Evolutionary conservation across 352 stramenopile genomes (phyloP).

Genomic region (Pythium biforme): DNA sequence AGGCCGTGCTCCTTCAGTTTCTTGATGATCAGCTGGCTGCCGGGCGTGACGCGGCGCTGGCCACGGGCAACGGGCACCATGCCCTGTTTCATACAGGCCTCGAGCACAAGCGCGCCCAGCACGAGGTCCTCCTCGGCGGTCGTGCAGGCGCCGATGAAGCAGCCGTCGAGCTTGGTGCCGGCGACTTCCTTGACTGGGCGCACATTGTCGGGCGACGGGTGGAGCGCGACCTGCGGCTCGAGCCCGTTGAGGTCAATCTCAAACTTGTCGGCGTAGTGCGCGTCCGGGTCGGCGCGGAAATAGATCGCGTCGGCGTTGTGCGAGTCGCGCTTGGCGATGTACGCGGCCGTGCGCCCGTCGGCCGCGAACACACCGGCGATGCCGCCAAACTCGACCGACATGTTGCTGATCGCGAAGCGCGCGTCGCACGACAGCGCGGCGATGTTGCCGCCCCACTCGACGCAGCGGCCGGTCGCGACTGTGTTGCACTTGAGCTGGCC

Average conservation of each 20-base stretch:
- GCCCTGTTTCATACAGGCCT: constrained; percentile 70
- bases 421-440: constrained; percentile 71
- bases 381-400: constrained; percentile 83
- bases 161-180: constrained; percentile 81
- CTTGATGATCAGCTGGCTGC: constrained; percentile 78
- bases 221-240: constrained; percentile 72
- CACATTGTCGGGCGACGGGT: constrained; percentile 81
- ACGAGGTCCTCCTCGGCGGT: constrained; percentile 82
- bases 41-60: constrained; percentile 76
- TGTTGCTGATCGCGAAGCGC: constrained; percentile 85
- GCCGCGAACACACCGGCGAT: constrained; percentile 84
- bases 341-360: constrained; percentile 72
- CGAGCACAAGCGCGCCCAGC: constrained; percentile 72
- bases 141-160: constrained; percentile 84
- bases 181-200: constrained; percentile 62
- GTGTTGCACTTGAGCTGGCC: constrained; percentile 87
- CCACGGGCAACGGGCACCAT: constrained; percentile 54
- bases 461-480: constrained; percentile 70
- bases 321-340: constrained; percentile 67
- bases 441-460: constrained; percentile 85
- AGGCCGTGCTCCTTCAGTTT: constrained; percentile 77
- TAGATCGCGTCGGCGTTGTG: constrained; percentile 82
- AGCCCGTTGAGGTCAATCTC: constrained; percentile 72
- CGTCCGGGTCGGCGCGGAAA: constrained; percentile 76
- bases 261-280: constrained; percentile 71